A percentile compares a stretch with the other conserved stretches of the same genome.
phyloP scores from a whole-genome alignment of 2,329 filamentous ascomycete species.

The Sporothrix pallida region DNA sequence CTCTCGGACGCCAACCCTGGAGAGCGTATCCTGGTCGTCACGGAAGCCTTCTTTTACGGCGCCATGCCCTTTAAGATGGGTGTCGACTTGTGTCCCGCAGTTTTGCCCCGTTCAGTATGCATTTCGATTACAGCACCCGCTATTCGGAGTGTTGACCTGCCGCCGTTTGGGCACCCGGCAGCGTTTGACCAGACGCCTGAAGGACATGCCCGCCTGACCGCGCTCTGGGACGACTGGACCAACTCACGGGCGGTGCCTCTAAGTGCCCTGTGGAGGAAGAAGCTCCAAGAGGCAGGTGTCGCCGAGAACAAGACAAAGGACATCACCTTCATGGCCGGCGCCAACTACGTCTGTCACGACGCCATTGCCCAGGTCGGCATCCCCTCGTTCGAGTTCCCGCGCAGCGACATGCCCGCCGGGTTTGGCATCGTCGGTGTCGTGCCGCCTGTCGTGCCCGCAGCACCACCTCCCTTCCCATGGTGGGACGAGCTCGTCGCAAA shows the following conservation, averaged over 20 bases:
- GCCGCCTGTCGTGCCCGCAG: constrained; percentile 35
- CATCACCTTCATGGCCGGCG: constrained; percentile 44
- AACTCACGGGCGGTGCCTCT: constrained; percentile 39
- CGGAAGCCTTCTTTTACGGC: constrained; percentile 48
- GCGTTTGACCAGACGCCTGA: constrained; percentile 42
- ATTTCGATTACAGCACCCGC: constrained; percentile 49
- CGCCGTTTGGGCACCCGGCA: constrained; percentile 44
- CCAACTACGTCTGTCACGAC: constrained; percentile 47
- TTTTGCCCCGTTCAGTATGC: constrained; percentile 42
- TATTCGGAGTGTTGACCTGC: constrained; percentile 46
- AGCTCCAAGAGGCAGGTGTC: constrained; percentile 43
- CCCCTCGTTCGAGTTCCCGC: constrained; percentile 48
- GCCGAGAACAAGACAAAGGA: constrained; percentile 19
- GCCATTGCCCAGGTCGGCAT: constrained; percentile 48
- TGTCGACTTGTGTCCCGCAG: constrained; percentile 40
- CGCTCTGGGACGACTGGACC: constrained; percentile 45
- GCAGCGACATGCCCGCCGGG: constrained; percentile 46
- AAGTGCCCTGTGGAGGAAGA: constrained; percentile 41
- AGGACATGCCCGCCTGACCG: constrained; percentile 38
- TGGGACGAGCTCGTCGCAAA: constrained; percentile 46
- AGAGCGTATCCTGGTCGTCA: constrained; percentile 43
- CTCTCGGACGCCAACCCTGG: constrained; percentile 39
- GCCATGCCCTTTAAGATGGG: constrained; percentile 45
- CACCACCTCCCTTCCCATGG: constrained; percentile 41
- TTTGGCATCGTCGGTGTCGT: constrained; percentile 48